Conservation (phyloP, 768 basidiomycete genomes). For the Agaricus sinodeliciosus region DNA sequence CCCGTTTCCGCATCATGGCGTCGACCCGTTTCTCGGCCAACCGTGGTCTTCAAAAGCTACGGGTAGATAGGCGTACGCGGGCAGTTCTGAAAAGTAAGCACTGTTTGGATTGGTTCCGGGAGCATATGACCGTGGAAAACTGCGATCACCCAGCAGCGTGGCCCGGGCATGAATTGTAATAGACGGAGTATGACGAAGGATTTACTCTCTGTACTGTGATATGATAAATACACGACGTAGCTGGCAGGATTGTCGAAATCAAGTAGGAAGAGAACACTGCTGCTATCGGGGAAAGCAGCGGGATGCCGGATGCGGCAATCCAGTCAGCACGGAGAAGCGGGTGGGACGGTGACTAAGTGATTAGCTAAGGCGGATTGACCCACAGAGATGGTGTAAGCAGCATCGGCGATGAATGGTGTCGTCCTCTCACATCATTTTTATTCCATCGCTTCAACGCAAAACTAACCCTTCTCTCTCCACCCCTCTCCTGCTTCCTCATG, state of each 20-base stretch:
- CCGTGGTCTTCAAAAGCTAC: constrained; percentile 13
- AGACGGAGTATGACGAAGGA: too few relatives aligned
- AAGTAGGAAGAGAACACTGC: background rate
- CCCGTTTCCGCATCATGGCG: constrained; percentile 25
- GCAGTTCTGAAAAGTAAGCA: constrained; percentile 24
- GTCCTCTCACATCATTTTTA: background rate
- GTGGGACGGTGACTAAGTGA: background rate
- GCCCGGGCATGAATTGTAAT: constrained; percentile 34
- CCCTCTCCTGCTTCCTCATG: constrained; percentile 19
- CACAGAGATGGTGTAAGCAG: constrained; percentile 13
- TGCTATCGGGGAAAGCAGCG: background rate
- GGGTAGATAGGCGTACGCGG: constrained; percentile 32
- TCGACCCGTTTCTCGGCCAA: constrained; percentile 15
- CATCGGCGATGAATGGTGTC: constrained; percentile 20
- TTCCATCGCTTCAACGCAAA: constrained; percentile 9
- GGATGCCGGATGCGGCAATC: background rate
- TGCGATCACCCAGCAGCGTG: constrained; percentile 25
- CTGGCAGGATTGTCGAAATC: too few relatives aligned
- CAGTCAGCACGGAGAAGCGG: background rate
- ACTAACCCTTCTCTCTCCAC: background rate
- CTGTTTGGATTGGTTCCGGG: constrained; percentile 21
- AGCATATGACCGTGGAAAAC: constrained; percentile 24
- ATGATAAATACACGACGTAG: background rate
- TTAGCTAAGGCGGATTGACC: constrained; percentile 4
- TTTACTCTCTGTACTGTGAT: background rate